Evolutionary conservation across 2,329 filamentous ascomycete species (phyloP).

Genomic region (Aspergillus calidoustus): DNA sequence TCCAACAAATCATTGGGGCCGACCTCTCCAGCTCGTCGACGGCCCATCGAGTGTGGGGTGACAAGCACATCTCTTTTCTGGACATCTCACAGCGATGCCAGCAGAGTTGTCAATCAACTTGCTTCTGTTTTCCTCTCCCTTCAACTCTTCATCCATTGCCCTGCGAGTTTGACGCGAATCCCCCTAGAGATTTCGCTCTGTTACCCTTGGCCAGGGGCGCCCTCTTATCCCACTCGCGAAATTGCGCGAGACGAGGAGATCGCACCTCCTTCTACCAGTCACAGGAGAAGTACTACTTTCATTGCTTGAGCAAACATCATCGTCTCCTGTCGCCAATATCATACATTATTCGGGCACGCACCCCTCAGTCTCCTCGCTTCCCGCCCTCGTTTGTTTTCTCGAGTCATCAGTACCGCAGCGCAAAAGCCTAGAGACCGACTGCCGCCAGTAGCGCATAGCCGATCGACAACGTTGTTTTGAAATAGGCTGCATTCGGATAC

Average conservation of each 20-base stretch:
- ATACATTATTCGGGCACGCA: neutral
- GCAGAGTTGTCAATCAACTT: neutral
- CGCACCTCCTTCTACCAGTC: neutral
- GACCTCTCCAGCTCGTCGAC: constrained; percentile 6
- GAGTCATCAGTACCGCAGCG: neutral
- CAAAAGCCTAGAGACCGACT: neutral
- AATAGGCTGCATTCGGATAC: neutral
- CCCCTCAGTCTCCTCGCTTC: neutral
- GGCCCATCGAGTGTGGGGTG: constrained; percentile 16
- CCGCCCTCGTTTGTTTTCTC: neutral
- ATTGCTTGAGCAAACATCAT: neutral
- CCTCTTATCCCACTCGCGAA: constrained; percentile 2
- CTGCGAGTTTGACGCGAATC: neutral
- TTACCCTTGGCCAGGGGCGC: constrained; percentile 15
- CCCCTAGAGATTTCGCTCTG: neutral
- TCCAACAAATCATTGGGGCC: neutral
- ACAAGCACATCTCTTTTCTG: neutral
- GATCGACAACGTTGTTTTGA: neutral
- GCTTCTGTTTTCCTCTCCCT: neutral
- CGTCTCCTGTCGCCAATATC: neutral
- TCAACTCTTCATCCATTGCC: neutral
- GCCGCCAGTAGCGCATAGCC: neutral
- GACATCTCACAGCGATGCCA: constrained; percentile 6
- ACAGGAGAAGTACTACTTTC: neutral
- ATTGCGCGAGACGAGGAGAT: neutral